Conservation (phyloP, 225 moss, liverwort and hornwort species). For the Neckera pumila region DNA sequence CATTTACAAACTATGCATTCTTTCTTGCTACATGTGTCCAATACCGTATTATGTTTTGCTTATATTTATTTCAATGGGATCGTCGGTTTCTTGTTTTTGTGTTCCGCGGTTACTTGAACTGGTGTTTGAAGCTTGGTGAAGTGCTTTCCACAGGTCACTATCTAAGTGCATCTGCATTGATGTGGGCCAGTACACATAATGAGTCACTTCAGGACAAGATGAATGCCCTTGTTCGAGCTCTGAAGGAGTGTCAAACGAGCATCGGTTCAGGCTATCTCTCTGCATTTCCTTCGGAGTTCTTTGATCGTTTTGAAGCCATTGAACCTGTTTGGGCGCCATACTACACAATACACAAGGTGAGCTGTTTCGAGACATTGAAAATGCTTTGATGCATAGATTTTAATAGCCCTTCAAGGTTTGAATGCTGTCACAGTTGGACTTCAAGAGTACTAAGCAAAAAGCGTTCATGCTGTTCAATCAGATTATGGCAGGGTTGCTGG, state of each 20-base stretch:
- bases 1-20: neutral
- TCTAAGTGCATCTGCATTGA: conserved; percentile 85
- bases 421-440: neutral
- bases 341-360: conserved; percentile 95
- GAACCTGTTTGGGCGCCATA: conserved; percentile 89
- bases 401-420: neutral
- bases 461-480: conserved; percentile 16
- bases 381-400: neutral
- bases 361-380: neutral
- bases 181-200: conserved; percentile 88
- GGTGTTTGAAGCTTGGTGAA: conserved; percentile 4
- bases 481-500: conserved; percentile 99
- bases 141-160: conserved; percentile 66
- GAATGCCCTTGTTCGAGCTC: conserved; percentile 45
- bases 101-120: neutral
- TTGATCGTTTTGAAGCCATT: conserved; percentile 93
- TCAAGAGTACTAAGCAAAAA: neutral
- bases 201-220: conserved; percentile 46
- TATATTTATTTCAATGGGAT: neutral
- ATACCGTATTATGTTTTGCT: neutral
- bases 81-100: neutral
- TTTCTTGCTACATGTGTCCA: neutral
- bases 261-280: conserved; percentile 89
- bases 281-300: conserved; percentile 75
- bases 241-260: conserved; percentile 72